These are phyloP conservation scores for Fusarium sp. DNA, from an alignment of 2,329 filamentous ascomycete genomes.

Conservation along the genomic window DNA sequence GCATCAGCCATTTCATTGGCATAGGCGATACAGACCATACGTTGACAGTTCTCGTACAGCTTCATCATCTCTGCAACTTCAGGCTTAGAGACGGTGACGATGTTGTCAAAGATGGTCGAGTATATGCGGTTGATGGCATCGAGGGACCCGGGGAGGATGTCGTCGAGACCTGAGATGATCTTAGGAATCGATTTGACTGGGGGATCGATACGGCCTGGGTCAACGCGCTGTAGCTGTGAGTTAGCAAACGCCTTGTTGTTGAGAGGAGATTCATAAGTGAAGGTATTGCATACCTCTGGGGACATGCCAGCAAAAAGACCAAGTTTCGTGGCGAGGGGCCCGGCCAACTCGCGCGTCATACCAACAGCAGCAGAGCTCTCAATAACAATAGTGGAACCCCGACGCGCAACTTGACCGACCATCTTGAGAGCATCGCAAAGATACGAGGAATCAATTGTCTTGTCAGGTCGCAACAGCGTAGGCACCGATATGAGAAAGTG, in stretches of 20 bases:
- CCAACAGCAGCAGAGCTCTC: neutral
- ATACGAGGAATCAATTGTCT: neutral
- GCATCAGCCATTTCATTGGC: slow-evolving; percentile 4
- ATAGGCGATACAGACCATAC: neutral
- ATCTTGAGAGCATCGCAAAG: neutral
- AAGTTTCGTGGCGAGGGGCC: neutral
- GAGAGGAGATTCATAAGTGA: too few species aligned
- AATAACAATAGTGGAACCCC: neutral
- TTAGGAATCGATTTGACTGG: neutral
- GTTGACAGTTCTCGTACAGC: neutral
- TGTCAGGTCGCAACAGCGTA: neutral
- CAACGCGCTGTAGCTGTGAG: neutral
- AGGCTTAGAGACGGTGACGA: neutral
- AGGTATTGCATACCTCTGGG: neutral
- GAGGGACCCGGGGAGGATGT: neutral
- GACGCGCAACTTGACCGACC: neutral
- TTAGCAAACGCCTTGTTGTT: neutral
- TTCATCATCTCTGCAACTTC: slow-evolving; percentile 4
- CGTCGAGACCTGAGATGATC: neutral
- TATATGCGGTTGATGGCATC: neutral
- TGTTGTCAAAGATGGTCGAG: neutral
- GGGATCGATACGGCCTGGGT: neutral
- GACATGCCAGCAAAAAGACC: slow-evolving; percentile 1
- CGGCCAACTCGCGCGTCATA: neutral
- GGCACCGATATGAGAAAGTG: neutral